These are phyloP conservation scores for Pythium aristosporum DNA, from an alignment of 352 stramenopile species.

Conservation along the genomic window DNA sequence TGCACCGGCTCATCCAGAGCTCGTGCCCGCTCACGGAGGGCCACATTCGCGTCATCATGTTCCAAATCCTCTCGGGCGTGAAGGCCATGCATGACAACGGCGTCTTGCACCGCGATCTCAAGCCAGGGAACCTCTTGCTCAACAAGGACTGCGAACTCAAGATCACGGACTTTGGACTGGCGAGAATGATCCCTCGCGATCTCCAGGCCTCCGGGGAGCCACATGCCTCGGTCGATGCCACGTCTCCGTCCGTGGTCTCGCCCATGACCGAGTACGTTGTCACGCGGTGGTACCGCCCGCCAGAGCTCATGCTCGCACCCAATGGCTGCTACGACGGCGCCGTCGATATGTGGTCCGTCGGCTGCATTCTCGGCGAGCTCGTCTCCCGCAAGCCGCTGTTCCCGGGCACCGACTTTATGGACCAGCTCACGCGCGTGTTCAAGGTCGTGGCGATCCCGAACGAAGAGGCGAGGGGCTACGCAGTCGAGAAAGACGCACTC, in stretches of 20 bases:
- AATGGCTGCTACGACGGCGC: conserved; percentile 89
- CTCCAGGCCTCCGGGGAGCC: not conserved
- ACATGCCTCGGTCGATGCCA: conserved; percentile 6
- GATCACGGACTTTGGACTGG: conserved; percentile 95
- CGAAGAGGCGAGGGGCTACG: conserved; percentile 61
- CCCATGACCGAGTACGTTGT: conserved; percentile 91
- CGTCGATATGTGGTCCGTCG: conserved; percentile 86
- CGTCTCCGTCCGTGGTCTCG: conserved; percentile 36
- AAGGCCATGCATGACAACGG: conserved; percentile 93
- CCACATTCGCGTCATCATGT: conserved; percentile 88
- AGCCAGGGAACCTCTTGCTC: conserved; percentile 93
- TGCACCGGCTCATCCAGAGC: conserved; percentile 90
- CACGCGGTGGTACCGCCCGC: conserved; percentile 90
- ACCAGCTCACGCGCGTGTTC: conserved; percentile 81
- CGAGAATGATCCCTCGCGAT: conserved; percentile 78
- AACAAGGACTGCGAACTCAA: conserved; percentile 91
- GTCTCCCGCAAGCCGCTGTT: conserved; percentile 78
- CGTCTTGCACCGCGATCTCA: conserved; percentile 93
- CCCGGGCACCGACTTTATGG: conserved; percentile 82
- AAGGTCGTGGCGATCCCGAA: conserved; percentile 73
- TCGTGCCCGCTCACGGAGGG: conserved; percentile 77
- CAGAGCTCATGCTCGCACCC: conserved; percentile 91
- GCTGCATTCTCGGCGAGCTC: conserved; percentile 93
- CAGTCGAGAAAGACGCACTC: conserved; percentile 79
- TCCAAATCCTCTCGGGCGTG: conserved; percentile 80